phyloP scores from a whole-genome alignment of 2,329 filamentous ascomycete genomes.

The Colletotrichum echinochloae region DNA sequence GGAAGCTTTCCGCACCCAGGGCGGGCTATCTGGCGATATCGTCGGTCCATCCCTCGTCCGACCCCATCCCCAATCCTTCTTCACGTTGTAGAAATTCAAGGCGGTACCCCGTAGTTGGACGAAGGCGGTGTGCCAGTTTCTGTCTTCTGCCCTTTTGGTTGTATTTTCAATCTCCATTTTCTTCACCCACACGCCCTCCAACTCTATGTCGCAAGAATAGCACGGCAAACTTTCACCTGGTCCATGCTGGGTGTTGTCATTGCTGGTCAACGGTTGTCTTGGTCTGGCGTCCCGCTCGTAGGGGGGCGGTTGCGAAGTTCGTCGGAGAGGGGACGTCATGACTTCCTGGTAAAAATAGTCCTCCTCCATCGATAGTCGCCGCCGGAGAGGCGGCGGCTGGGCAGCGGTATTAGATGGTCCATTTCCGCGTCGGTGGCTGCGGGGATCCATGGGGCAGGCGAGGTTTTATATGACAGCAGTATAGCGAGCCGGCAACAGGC shows the following conservation, averaged over 20 bases:
- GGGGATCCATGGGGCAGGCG: slow-evolving; percentile 46
- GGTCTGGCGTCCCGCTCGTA: slow-evolving; percentile 52
- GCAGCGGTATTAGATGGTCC: slow-evolving; percentile 46
- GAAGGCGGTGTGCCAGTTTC: slow-evolving; percentile 73
- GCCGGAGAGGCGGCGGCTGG: slow-evolving; percentile 55
- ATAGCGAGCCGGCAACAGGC: slow-evolving; percentile 32
- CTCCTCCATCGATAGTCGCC: slow-evolving; percentile 67
- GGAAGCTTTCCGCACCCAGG: slow-evolving; percentile 64
- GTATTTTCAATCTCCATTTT: slow-evolving; percentile 77
- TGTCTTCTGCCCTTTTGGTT: slow-evolving; percentile 70
- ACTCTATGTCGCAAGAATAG: slow-evolving; percentile 67
- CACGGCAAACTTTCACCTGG: slow-evolving; percentile 60
- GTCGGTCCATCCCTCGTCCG: slow-evolving; percentile 59
- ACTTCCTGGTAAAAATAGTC: slow-evolving; percentile 65
- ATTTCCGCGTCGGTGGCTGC: slow-evolving; percentile 41
- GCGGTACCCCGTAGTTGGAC: slow-evolving; percentile 76
- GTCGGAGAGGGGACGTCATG: slow-evolving; percentile 59
- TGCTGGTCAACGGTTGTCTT: slow-evolving; percentile 43
- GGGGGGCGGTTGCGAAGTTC: slow-evolving; percentile 61
- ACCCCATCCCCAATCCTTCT: slow-evolving; percentile 66
- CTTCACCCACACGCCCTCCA: slow-evolving; percentile 69
- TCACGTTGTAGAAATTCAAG: slow-evolving; percentile 73
- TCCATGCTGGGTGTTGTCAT: slow-evolving; percentile 34
- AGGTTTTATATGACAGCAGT: slow-evolving; percentile 38
- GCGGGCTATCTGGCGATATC: slow-evolving; percentile 62